Base-by-base conservation (phyloP, 106 monocot genomes). In the Allium cepa region DNA sequence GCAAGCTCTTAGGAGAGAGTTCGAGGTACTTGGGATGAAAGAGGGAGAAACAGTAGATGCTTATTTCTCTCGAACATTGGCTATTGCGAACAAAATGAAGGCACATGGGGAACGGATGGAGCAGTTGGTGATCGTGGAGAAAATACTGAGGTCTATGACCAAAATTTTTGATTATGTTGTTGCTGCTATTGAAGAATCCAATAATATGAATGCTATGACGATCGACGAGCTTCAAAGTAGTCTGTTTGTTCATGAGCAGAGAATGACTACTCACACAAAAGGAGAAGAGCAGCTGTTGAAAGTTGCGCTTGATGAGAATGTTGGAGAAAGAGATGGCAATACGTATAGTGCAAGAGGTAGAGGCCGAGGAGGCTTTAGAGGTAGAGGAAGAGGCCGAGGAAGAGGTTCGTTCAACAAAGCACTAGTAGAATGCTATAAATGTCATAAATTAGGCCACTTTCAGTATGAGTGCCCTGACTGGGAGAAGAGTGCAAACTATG, bases 401-500 rank as follows among this genome's bases (percentile, higher is more conserved):
- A 62, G 62, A 62, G 27, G 45, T 10, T 8, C 8, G 10, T 28
- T 62, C 8, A 28, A 62, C 62, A 62, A 28, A 62, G 17, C 15
- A 22, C 26, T 26, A 0, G 13, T 62, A 10, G 62, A 62, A 17
- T 62, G 62, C 13, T 62, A 10, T 36, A 62, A 62, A 26, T 62
- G 62, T 36, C 62, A 62, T 26, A 62, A 62, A 10, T 62, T 62
- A 17, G 62, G 62, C 26, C 62, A 62, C 27, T 62, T 62, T 62
- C 27, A 62, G 13, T 22, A 62, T 13, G 62, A 62, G 27, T 62
- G 62, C 13, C 62, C 62, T 10, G 27, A 28, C 22, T 62, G 62
- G 62, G 22, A 62, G 7, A 62, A 62, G 62, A 17, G 7, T 8
- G 62, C 62, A 4, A 62, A 62, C 22, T 62, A 62, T 62, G 62